These are phyloP conservation scores for Ophiocordyceps australis DNA, from an alignment of 2,329 filamentous ascomycete genomes.

Conservation along the genomic window DNA sequence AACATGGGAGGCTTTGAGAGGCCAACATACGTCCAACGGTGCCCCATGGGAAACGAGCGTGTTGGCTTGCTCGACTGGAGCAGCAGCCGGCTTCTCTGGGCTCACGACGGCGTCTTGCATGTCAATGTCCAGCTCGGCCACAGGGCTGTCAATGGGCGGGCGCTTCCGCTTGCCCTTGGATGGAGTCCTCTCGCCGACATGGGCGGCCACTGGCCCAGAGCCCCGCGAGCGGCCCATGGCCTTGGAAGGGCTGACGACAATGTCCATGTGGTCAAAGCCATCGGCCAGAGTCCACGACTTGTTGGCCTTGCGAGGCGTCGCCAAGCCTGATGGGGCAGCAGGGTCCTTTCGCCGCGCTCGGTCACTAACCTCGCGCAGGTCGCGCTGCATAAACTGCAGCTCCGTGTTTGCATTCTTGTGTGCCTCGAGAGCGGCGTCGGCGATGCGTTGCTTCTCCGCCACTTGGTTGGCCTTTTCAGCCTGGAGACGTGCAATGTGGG, in stretches of 20 bases:
- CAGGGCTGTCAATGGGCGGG: slow-evolving; percentile 44
- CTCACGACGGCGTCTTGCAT: slow-evolving; percentile 20
- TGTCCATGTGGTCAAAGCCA: slow-evolving; percentile 56
- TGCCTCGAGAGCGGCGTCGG: slow-evolving; percentile 46
- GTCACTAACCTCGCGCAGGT: slow-evolving; percentile 41
- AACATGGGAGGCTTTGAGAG: slow-evolving; percentile 8
- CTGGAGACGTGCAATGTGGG: slow-evolving; percentile 40
- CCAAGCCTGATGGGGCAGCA: slow-evolving; percentile 10
- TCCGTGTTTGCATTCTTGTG: slow-evolving; percentile 49
- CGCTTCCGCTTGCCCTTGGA: slow-evolving; percentile 56
- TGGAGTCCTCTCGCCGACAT: slow-evolving; percentile 37
- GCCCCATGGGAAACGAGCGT: too few species aligned
- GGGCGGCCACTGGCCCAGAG: slow-evolving; percentile 21
- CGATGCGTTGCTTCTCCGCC: slow-evolving; percentile 41
- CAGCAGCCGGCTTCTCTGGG: slow-evolving; percentile 8
- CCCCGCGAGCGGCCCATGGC: slow-evolving; percentile 21
- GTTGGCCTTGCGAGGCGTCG: slow-evolving; percentile 42
- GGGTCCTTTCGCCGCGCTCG: slow-evolving; percentile 27
- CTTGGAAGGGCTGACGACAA: slow-evolving; percentile 34
- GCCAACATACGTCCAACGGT: too few species aligned
- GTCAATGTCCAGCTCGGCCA: slow-evolving; percentile 37
- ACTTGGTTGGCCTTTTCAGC: slow-evolving; percentile 46
- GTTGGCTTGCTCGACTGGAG: slow-evolving; percentile 4
- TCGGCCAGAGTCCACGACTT: slow-evolving; percentile 46
- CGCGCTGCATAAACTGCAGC: slow-evolving; percentile 54